These are phyloP conservation scores for Fusarium duplospermum DNA, from an alignment of 2,329 filamentous ascomycete genomes.

Conservation along the genomic window DNA sequence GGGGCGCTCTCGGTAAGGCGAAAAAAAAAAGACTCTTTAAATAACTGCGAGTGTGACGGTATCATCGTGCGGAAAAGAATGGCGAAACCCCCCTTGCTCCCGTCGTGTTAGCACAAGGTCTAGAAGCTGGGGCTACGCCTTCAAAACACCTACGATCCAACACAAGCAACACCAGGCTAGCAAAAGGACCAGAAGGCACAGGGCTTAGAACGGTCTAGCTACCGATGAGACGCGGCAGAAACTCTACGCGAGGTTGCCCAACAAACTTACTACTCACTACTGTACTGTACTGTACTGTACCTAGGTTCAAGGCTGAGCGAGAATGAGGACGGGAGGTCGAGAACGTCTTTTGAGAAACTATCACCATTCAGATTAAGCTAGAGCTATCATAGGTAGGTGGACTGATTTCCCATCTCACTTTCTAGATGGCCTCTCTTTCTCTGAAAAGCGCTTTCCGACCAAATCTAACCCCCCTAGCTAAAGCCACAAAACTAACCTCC, in stretches of 20 bases:
- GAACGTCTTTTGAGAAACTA: conserved; percentile 22
- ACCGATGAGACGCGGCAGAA: background rate
- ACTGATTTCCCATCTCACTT: conserved; percentile 24
- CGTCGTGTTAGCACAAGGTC: background rate
- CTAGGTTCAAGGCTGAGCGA: background rate
- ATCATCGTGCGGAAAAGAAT: conserved; percentile 2
- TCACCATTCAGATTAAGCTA: conserved; percentile 41
- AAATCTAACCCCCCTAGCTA: conserved; percentile 25
- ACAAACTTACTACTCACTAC: background rate
- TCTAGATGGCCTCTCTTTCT: conserved; percentile 24
- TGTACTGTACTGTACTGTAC: background rate
- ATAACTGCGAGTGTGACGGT: conserved; percentile 16
- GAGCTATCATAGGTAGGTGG: conserved; percentile 28
- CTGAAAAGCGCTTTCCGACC: conserved; percentile 13
- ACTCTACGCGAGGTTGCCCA: conserved; percentile 5
- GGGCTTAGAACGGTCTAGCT: background rate
- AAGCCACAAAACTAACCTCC: conserved; percentile 14
- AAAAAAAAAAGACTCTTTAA: background rate
- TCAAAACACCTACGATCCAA: conserved; percentile 1
- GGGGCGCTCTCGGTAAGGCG: background rate
- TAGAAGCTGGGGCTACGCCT: background rate
- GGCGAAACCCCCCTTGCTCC: background rate
- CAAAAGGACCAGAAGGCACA: conserved; percentile 5
- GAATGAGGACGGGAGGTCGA: background rate
- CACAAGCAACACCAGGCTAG: background rate